These are phyloP conservation scores for Paragyromitra xinjiangensis DNA, from an alignment of 495 filamentous ascomycete species.

Conservation along the genomic window DNA sequence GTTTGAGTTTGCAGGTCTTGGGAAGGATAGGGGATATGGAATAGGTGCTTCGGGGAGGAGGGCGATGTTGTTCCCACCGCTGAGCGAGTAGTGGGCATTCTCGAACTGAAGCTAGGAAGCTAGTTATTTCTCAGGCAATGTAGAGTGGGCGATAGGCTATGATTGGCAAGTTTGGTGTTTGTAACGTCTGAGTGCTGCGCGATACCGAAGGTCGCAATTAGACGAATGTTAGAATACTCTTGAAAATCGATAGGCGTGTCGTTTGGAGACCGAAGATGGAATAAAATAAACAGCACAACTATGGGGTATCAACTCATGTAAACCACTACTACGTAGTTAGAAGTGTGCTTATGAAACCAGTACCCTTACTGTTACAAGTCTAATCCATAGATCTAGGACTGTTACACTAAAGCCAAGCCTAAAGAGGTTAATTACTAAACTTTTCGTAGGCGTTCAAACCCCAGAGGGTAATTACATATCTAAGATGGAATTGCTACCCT, in stretches of 20 bases:
- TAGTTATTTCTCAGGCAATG: background rate
- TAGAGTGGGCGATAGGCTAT: background rate
- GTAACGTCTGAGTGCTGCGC: background rate
- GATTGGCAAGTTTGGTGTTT: background rate
- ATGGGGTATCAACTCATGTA: too few species aligned
- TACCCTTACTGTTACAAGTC: too few species aligned
- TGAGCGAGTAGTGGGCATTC: conserved; percentile 7
- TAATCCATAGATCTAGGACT: too few species aligned
- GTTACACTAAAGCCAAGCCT: too few species aligned
- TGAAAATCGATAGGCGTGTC: background rate
- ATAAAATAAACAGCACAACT: background rate
- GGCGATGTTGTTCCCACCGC: conserved; percentile 34
- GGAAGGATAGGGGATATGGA: conserved; percentile 75
- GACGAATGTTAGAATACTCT: background rate
- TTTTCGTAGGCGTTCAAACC: too few species aligned
- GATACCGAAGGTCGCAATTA: background rate
- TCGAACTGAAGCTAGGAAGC: background rate
- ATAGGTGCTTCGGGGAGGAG: conserved; percentile 32
- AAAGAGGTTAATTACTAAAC: too few species aligned
- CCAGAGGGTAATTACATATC: too few species aligned
- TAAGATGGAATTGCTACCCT: too few species aligned
- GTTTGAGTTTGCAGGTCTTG: conserved; percentile 66
- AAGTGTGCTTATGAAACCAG: too few species aligned
- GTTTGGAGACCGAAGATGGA: background rate
- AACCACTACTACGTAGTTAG: too few species aligned